These are phyloP conservation scores for Crithidia mellificae DNA, from an alignment of 208 protist genomes.

Conservation along the genomic window DNA sequence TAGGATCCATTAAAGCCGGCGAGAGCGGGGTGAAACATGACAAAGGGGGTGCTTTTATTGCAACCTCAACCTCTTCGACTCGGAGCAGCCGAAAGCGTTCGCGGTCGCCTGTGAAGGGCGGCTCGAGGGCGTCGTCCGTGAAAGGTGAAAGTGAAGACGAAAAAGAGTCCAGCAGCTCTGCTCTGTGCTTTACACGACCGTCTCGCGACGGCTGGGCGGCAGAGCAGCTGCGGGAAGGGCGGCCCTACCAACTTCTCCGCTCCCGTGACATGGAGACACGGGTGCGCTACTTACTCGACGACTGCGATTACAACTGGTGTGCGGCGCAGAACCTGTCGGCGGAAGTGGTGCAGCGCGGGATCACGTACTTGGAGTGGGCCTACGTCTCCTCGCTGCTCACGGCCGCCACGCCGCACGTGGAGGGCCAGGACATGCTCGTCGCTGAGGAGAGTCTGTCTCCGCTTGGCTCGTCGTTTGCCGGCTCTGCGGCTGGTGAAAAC, in stretches of 20 bases:
- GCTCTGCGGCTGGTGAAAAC: background rate
- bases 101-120: conserved; percentile 7
- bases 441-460: background rate
- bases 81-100: conserved; percentile 11
- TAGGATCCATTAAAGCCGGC: background rate
- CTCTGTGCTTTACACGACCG: conserved; percentile 7
- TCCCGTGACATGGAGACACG: conserved; percentile 48
- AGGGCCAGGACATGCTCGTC: background rate
- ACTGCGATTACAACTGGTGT: conserved; percentile 78
- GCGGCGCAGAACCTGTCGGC: conserved; percentile 24
- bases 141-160: conserved; percentile 16
- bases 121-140: background rate
- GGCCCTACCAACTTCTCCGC: conserved; percentile 54
- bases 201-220: conserved; percentile 41
- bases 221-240: conserved; percentile 20
- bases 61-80: background rate
- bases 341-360: conserved; percentile 42
- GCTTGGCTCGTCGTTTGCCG: background rate
- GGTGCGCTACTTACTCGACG: conserved; percentile 64
- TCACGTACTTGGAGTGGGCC: conserved; percentile 71
- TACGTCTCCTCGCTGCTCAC: conserved; percentile 54
- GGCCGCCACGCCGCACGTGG: conserved; percentile 11
- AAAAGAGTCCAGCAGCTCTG: background rate
- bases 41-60: no score
- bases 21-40: background rate